phyloP scores from a whole-genome alignment of 176 grass and related monocot genomes.

The Aegilops umbellulata region DNA sequence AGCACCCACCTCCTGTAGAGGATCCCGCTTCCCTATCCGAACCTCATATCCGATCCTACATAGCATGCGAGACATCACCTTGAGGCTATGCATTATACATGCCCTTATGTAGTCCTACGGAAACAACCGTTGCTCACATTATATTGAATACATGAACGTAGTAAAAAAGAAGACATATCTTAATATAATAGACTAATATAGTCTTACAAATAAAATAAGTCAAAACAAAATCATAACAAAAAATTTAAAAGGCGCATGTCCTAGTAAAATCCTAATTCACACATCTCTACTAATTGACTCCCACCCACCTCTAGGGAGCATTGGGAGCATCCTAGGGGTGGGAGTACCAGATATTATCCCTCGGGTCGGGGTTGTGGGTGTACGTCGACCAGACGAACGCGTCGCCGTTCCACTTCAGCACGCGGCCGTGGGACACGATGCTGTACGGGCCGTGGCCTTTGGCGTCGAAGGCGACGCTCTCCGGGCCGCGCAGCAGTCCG shows the following conservation, averaged over 20 bases:
- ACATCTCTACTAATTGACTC: no score
- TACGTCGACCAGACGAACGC: background rate
- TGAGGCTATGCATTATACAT: no score
- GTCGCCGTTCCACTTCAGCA: conserved; percentile 2
- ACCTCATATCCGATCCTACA: no score
- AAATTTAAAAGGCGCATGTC: no score
- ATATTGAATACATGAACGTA: background rate
- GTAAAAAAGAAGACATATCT: background rate
- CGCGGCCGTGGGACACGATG: conserved; percentile 6
- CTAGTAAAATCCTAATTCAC: background rate
- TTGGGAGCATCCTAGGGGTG: no score
- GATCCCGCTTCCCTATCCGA: no score
- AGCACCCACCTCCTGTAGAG: no score
- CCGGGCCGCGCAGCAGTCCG: background rate
- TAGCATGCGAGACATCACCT: no score
- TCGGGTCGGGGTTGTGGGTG: background rate
- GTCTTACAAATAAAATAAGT: background rate
- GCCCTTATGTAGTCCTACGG: background rate
- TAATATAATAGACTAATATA: background rate
- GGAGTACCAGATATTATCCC: no score
- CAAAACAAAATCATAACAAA: background rate
- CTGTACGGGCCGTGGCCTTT: background rate
- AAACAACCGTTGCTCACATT: background rate
- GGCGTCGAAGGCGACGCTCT: conserved; percentile 11
- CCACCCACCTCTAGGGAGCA: no score